phyloP scores from a whole-genome alignment of 2,329 filamentous ascomycete species.

The Scorias spongiosa region DNA sequence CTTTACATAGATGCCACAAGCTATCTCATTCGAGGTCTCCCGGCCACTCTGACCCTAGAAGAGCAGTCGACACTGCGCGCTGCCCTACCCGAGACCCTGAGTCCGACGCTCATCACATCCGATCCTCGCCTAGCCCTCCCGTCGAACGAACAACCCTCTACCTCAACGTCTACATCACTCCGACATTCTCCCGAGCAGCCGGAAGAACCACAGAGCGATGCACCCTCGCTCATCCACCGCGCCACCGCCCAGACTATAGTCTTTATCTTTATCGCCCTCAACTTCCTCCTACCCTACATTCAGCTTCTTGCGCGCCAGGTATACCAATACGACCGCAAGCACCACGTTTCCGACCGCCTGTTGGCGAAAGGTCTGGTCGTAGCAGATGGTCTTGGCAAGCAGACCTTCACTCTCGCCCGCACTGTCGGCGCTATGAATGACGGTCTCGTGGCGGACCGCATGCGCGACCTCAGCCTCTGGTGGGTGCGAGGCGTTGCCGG shows the following conservation, averaged over 20 bases:
- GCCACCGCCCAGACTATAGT: conserved; percentile 31
- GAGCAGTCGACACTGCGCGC: conserved; percentile 39
- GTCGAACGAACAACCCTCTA: conserved; percentile 11
- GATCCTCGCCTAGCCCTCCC: conserved; percentile 7
- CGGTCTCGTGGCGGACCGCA: conserved; percentile 44
- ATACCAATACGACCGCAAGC: conserved; percentile 49
- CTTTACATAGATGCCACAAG: conserved; percentile 49
- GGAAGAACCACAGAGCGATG: not conserved
- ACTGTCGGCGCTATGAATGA: conserved; percentile 47
- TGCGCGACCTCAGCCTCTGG: conserved; percentile 44
- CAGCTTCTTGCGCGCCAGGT: conserved; percentile 37
- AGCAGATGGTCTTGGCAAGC: conserved; percentile 38
- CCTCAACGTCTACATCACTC: conserved; percentile 8
- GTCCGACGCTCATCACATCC: conserved; percentile 4
- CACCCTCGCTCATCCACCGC: conserved; percentile 41
- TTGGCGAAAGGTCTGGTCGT: conserved; percentile 37
- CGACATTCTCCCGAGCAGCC: not conserved
- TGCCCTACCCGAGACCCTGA: conserved; percentile 30
- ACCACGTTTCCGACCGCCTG: conserved; percentile 47
- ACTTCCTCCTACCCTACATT: conserved; percentile 47
- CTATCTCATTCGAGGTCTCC: conserved; percentile 50
- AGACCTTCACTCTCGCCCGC: conserved; percentile 36
- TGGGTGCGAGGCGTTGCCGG: conserved; percentile 48
- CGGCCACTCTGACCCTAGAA: conserved; percentile 38
- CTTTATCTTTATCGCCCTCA: conserved; percentile 40